Base-by-base conservation (phyloP, 306 rosid species). In the Begonia fuchsioides region DNA sequence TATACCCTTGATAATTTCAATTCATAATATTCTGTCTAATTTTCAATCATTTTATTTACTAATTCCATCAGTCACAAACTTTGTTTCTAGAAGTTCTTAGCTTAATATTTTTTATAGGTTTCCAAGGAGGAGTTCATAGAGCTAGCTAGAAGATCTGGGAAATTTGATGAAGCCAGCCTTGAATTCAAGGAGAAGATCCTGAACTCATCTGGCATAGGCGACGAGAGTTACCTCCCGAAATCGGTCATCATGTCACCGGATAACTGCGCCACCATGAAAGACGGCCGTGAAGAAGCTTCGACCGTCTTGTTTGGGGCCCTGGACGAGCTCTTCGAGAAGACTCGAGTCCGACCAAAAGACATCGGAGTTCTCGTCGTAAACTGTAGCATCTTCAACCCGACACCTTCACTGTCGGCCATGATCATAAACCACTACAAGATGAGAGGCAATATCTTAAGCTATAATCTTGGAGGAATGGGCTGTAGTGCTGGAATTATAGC, bases 391-490 rank as follows among this genome's bases (percentile, higher is more conserved):
- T 92, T 92, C 70, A 92, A 92, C 55, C 98, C 98, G 2, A 92
- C 98, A 0, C 98, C 98, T 0, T 92, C 98, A 0, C 56, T 92
- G 12, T 92, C 98, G 0, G 98, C 98, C 0, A 92, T 92, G 98
- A 82, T 92, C 55, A 92, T 92, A 17, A 92, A 92, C 72, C 98
- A 82, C 58, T 92, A 85, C 72, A 92, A 92, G 75, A 82, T 92
- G 98, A 72, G 98, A 16, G 98, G 98, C 1, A 92, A 85, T 65
- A 76, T 92, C 3, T 44, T 92, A 70, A 92, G 98, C 57, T 92
- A 76, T 58, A 92, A 92, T 43, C 84, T 92, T 1, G 98, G 98
- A 0, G 98, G 98, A 6, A 92, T 92, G 98, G 98, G 98, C 0
- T 92, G 98, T 32, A 85, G 96, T 41, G 98, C 96, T 0, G 98